Evolutionary conservation across 2,329 filamentous ascomycete genomes (phyloP), one percentile per base, ranked within the genome.

Genomic region (Alternaria ventricosa): DNA sequence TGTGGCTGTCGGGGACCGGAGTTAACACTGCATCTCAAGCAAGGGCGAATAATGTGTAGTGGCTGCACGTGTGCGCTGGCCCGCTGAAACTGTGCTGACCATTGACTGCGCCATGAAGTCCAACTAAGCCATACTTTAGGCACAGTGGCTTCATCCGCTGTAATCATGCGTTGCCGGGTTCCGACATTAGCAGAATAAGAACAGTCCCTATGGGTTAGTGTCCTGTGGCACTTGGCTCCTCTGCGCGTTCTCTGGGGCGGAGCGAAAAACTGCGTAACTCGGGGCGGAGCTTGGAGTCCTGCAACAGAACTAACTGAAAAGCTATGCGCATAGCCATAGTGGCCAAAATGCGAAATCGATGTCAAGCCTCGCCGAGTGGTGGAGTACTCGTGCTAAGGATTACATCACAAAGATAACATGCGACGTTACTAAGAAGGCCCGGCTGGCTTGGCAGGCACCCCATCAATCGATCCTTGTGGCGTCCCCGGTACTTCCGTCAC

Each of bases 401-500:
- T 45, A 43, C 23, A 45, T 41, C 53, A 43, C n/a, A 28, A 18
- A 20, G 20, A 28, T 28, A 10, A 55, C 36, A 9, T 20, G 25
- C 41, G 25, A 46, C 43, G 44, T 45, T 20, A 43, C 23, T 46
- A 56, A 22, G 2, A 41, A 41, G 36, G 36, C 36, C 36, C 15
- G n/a, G 20, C 7, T 27, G 20, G 8, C 54, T 56, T 56, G 54
- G 54, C 54, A 56, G 54, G 54, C 54, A 56, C 54, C 23, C 23
- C 25, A 20, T 25, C 18, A 44, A 4, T 55, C 10, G 15, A 25
- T 28, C n/a, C 23, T 22, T 18, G 54, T 46, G 41, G 41, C 54
- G 25, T 3, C 54, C 36, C 54, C 23, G 41, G 36, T 43, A 45
- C 54, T 45, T 30, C 25, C 41, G 36, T 28, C n/a, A 44, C 54